phyloP scores from a whole-genome alignment of 2,329 filamentous ascomycete species.

The Chrysoporthe puriensis region DNA sequence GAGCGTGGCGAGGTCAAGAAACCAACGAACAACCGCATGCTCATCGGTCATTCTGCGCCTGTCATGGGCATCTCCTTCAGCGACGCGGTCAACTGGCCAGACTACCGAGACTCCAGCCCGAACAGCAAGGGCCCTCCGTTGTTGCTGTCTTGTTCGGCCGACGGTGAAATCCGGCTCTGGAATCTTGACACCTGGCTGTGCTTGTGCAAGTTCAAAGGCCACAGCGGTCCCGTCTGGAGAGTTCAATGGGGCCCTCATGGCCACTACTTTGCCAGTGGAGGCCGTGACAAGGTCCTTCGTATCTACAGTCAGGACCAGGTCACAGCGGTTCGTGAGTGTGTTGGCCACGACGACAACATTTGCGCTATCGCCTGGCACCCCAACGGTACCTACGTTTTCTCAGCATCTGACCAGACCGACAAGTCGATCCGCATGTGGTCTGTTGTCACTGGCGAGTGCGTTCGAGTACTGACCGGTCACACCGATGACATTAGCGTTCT shows the following conservation, averaged over 20 bases:
- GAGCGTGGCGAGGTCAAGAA: slow-evolving; percentile 61
- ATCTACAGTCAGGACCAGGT: slow-evolving; percentile 94
- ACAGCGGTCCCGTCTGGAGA: slow-evolving; percentile 87
- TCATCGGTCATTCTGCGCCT: slow-evolving; percentile 88
- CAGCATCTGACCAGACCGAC: slow-evolving; percentile 80
- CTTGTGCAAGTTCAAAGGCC: slow-evolving; percentile 90
- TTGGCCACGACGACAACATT: slow-evolving; percentile 92
- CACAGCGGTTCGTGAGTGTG: slow-evolving; percentile 82
- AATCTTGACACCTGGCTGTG: slow-evolving; percentile 91
- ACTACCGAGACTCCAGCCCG: slow-evolving; percentile 42
- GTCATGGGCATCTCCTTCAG: slow-evolving; percentile 92
- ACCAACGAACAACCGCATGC: slow-evolving; percentile 63
- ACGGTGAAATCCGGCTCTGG: slow-evolving; percentile 90
- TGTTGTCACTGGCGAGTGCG: slow-evolving; percentile 81
- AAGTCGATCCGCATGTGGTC: slow-evolving; percentile 98
- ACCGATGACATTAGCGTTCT: slow-evolving; percentile 84
- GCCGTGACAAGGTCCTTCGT: slow-evolving; percentile 87
- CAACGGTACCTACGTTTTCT: slow-evolving; percentile 92
- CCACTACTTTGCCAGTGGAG: slow-evolving; percentile 89
- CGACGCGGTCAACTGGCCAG: slow-evolving; percentile 62
- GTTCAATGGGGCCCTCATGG: slow-evolving; percentile 90
- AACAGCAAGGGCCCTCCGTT: slow-evolving; percentile 68
- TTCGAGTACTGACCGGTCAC: slow-evolving; percentile 91
- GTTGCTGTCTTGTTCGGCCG: slow-evolving; percentile 83
- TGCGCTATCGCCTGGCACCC: slow-evolving; percentile 92